Evolutionary conservation across 2,329 filamentous ascomycete genomes (phyloP).

Genomic region (Endoconidiophora laricicola): DNA sequence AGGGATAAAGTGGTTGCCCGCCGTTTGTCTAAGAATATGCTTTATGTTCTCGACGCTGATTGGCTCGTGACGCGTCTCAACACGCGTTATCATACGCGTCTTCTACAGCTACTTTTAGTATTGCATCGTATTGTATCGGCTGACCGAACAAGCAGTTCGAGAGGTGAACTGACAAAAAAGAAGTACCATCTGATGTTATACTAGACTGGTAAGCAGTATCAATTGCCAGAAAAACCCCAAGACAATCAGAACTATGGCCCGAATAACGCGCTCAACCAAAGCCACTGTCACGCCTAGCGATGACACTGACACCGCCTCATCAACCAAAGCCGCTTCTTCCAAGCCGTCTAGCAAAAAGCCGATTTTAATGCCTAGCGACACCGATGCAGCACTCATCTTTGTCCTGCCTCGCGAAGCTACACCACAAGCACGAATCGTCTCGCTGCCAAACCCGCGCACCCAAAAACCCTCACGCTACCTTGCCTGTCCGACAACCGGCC

Average conservation of each 20-base stretch:
- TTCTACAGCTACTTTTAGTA: no score
- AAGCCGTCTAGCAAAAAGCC: constrained; percentile 23
- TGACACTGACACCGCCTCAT: constrained; percentile 13
- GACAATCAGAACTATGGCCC: constrained; percentile 25
- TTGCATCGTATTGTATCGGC: no score
- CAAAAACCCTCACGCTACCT: constrained; percentile 40
- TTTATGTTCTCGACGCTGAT: not conserved
- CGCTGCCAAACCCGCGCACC: constrained; percentile 42
- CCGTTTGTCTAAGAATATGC: not conserved
- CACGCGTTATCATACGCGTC: not conserved
- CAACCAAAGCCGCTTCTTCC: constrained; percentile 17
- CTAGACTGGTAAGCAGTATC: no score
- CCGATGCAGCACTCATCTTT: constrained; percentile 36
- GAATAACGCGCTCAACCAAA: constrained; percentile 29
- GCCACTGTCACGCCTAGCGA: constrained; percentile 14
- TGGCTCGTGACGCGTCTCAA: not conserved
- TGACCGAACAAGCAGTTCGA: no score
- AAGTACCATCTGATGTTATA: no score
- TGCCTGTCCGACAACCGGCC: constrained; percentile 41
- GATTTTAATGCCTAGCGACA: constrained; percentile 24
- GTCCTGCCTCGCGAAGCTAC: constrained; percentile 41
- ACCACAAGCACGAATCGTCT: constrained; percentile 39
- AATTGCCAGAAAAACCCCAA: no score
- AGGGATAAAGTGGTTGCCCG: constrained; percentile 7
- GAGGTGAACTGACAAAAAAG: no score